Conservation (phyloP, 805 yeast genomes). For the Brettanomyces nanus region DNA sequence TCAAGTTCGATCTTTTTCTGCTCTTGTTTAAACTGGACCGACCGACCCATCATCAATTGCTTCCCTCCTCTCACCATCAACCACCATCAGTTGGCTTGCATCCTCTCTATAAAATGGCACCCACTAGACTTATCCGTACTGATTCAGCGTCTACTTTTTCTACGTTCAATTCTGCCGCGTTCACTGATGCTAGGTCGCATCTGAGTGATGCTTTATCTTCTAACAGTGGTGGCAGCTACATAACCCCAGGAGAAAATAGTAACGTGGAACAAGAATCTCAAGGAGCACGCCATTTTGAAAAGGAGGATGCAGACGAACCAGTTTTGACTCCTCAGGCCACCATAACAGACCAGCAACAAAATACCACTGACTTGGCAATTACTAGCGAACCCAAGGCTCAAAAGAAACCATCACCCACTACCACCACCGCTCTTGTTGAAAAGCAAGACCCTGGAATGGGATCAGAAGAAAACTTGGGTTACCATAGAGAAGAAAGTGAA, state of each 20-base stretch:
- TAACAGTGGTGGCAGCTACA: neutral
- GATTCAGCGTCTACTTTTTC: conserved; percentile 8
- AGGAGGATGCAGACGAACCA: neutral
- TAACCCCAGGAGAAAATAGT: neutral
- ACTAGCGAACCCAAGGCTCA: neutral
- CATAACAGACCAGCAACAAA: conserved; percentile 8
- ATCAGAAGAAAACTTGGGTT: conserved; percentile 13
- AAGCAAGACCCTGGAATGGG: neutral
- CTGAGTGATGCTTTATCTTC: conserved; percentile 2
- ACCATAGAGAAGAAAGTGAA: conserved; percentile 21
- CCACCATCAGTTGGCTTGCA: no score
- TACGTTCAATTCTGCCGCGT: conserved; percentile 11
- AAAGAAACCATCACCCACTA: conserved; percentile 1
- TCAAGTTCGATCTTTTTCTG: no score
- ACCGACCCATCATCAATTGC: no score
- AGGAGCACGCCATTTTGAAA: neutral
- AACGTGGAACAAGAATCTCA: neutral
- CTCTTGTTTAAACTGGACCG: no score
- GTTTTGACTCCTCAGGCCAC: conserved; percentile 18
- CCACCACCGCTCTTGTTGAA: conserved; percentile 1
- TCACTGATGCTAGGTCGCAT: conserved; percentile 15
- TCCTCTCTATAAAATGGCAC: no score
- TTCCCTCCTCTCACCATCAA: no score
- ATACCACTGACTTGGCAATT: neutral
- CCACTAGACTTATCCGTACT: neutral